Base-by-base conservation (phyloP, 805 yeast genomes). In the Ascoidea asiatica region DNA sequence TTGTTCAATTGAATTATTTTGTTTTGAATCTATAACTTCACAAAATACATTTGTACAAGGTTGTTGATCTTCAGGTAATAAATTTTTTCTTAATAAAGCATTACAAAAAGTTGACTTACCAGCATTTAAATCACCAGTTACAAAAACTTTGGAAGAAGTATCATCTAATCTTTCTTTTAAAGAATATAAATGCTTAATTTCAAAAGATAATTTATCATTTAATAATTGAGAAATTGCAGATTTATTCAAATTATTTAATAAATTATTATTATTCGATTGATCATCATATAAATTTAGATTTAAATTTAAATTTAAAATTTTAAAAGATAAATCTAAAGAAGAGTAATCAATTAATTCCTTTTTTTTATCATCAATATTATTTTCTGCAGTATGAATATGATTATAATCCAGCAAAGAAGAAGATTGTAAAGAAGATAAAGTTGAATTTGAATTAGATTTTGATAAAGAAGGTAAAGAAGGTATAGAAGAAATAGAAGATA, bases 1-100 rank as follows among this genome's bases (percentile, higher is more conserved):
- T 59, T 89, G 95, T 62, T 94, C 97, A 15, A 77, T 55, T 17
- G 81, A 76, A 38, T 70, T 65, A 56, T 90, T 90, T 39, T 79
- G 84, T 19, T 77, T 66, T 8, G 88, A 86, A 59, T 92, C 96
- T 22, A 85, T 67, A 5, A 94, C 90, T 62, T 94, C 98, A 59
- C 96, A 89, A 56, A 94, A 94, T 0, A 92, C 96, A 49, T 85
- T 80, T 0, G 99, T 92, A 55, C 97, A 88, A 2, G 99, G 99
- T 58, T 92, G 95, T 56, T 92, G 98, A 61, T 92, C 99, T 56
- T 84, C 95, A 0, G 99, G 98, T 41, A 92, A 63, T 2, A 92
- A 62, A 42, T 77, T 74, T 43, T 92, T 72, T 52, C 89, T 70
- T 47, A 92, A 64, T 38, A 92, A 65, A 1, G 96, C 90, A 57